A percentile compares a stretch with the other conserved stretches of the same genome.
phyloP scores from a whole-genome alignment of 108 stramenopile species.

The Skeletonema tropicum region DNA sequence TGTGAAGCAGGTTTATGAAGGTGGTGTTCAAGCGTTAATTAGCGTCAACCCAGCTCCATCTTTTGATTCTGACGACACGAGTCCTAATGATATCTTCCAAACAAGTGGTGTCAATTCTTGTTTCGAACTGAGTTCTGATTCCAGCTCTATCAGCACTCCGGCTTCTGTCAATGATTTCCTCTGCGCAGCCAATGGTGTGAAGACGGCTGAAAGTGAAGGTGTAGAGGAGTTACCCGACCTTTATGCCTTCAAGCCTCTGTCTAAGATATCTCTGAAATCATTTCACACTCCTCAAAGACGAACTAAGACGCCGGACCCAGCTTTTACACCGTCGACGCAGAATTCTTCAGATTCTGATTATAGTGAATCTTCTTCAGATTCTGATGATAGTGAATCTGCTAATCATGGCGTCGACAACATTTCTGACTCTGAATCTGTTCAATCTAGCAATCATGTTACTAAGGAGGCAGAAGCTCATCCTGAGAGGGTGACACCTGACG shows the following conservation, averaged over 20 bases:
- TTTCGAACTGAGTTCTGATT: neutral
- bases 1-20: too few relatives aligned
- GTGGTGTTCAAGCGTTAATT: neutral
- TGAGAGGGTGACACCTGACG: neutral
- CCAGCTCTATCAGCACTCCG: neutral
- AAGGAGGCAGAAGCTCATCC: neutral
- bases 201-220: neutral
- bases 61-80: neutral
- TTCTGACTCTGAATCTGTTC: neutral
- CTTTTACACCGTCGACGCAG: neutral
- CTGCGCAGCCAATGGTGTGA: too few relatives aligned
- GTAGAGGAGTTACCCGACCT: neutral
- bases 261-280: neutral
- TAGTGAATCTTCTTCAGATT: neutral
- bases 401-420: neutral
- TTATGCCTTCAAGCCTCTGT: neutral
- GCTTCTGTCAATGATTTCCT: neutral
- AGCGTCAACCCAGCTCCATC: neutral
- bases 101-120: neutral
- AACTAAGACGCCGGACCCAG: neutral
- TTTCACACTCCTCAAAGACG: neutral
- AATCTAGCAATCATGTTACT: neutral
- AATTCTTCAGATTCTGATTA: neutral
- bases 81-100: neutral
- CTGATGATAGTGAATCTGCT: neutral